Conservation (phyloP, 1,284 basidiomycete genomes). For the Paramarasmius palmivorus region DNA sequence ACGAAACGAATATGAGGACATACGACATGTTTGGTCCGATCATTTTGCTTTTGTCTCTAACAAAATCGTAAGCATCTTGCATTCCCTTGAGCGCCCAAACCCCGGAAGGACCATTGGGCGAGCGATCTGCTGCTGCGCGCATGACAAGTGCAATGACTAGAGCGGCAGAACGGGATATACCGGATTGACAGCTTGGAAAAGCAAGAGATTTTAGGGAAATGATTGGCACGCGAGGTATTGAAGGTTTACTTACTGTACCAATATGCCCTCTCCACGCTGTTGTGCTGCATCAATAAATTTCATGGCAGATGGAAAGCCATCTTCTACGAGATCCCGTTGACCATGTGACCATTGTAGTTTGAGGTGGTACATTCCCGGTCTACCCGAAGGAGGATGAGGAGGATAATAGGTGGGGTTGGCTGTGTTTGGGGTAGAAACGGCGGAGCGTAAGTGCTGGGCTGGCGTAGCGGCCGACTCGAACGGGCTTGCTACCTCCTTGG, state of each 20-base stretch:
- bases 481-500: slow-evolving; percentile 87
- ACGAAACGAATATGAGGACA: slow-evolving; percentile 37
- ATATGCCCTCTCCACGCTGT: slow-evolving; percentile 72
- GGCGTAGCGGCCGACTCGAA: slow-evolving; percentile 55
- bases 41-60: slow-evolving; percentile 86
- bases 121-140: slow-evolving; percentile 82
- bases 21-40: slow-evolving; percentile 96
- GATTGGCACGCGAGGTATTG: slow-evolving; percentile 14
- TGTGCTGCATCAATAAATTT: slow-evolving; percentile 79
- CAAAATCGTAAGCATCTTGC: slow-evolving; percentile 91
- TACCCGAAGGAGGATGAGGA: slow-evolving; percentile 60
- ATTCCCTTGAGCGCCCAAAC: slow-evolving; percentile 84
- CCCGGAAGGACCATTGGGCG: slow-evolving; percentile 66
- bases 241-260: slow-evolving; percentile 77
- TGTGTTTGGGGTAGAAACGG: slow-evolving; percentile 66
- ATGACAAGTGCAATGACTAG: slow-evolving; percentile 93
- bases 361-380: slow-evolving; percentile 85
- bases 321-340: slow-evolving; percentile 80
- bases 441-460: slow-evolving; percentile 52
- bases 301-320: slow-evolving; percentile 80
- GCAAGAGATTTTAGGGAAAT: slow-evolving; percentile 15
- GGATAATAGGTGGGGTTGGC: slow-evolving; percentile 58
- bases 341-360: slow-evolving; percentile 96
- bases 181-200: slow-evolving; percentile 83
- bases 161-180: slow-evolving; percentile 93